Conservation (phyloP, 495 filamentous ascomycete genomes). For the Daldinia vernicosa region DNA sequence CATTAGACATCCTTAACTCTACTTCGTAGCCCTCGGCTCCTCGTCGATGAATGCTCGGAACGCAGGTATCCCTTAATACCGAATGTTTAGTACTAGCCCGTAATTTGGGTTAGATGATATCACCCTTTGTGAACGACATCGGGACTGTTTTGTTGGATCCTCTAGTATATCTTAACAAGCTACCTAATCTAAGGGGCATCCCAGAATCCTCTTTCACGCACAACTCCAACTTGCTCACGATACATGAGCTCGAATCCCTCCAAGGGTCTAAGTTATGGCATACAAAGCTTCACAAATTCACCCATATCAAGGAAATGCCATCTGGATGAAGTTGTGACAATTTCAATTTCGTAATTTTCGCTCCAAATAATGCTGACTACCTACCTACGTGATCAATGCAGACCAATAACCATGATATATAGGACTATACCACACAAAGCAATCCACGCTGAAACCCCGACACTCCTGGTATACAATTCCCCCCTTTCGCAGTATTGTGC, state of each 20-base stretch:
- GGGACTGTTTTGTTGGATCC: background rate
- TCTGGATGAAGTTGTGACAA: constrained; percentile 18
- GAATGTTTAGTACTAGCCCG: background rate
- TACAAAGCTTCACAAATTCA: background rate
- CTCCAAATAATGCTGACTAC: constrained; percentile 38
- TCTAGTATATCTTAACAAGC: background rate
- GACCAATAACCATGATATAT: constrained; percentile 25
- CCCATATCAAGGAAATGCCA: background rate
- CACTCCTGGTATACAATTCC: constrained; percentile 34
- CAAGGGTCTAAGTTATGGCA: background rate
- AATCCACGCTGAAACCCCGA: constrained; percentile 22
- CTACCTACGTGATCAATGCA: constrained; percentile 33
- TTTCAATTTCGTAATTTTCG: constrained; percentile 34
- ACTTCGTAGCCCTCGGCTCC: no score
- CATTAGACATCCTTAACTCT: no score
- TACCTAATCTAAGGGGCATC: background rate
- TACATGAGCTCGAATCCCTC: background rate
- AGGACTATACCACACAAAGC: constrained; percentile 30
- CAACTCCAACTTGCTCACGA: background rate
- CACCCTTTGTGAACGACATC: background rate
- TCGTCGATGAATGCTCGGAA: background rate
- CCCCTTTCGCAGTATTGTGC: constrained; percentile 31
- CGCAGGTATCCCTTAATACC: background rate
- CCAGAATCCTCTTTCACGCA: background rate
- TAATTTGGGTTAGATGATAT: background rate